Percentiles rank a stretch among this genome's conserved stretches.
Conservation (phyloP, 768 basidiomycete genomes). For the Podaxis sp. region DNA sequence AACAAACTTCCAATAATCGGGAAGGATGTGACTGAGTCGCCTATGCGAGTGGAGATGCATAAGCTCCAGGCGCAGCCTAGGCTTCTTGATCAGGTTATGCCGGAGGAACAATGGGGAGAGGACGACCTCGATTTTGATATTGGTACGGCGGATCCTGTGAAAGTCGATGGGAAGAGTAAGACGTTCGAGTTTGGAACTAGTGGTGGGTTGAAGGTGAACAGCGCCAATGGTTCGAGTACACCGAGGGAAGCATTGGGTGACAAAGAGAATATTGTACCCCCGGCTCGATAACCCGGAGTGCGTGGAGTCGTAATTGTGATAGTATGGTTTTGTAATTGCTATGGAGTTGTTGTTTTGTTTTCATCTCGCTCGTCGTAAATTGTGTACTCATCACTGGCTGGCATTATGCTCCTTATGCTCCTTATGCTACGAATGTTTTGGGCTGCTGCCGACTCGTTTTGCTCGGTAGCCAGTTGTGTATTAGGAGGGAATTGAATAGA, state of each 20-base stretch:
- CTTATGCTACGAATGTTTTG: background rate
- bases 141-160: conserved; percentile 19
- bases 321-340: conserved; percentile 3
- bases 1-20: conserved; percentile 16
- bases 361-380: background rate
- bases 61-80: conserved; percentile 37
- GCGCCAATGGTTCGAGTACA: conserved; percentile 6
- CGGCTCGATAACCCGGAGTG: conserved; percentile 1
- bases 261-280: conserved; percentile 46
- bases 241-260: conserved; percentile 39
- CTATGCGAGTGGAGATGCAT: conserved; percentile 42
- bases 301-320: background rate
- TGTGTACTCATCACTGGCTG: background rate
- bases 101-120: conserved; percentile 48
- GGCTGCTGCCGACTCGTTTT: no score
- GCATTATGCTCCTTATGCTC: background rate
- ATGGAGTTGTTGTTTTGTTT: background rate
- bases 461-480: background rate
- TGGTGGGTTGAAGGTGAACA: conserved; percentile 17
- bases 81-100: conserved; percentile 54
- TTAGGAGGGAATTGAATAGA: background rate
- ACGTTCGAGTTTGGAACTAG: conserved; percentile 14
- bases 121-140: conserved; percentile 37
- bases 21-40: conserved; percentile 41
- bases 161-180: conserved; percentile 14